Percentiles rank a stretch among this genome's conserved stretches.
Evolutionary conservation across 495 filamentous ascomycete species (phyloP).

Genomic region (Penicillium lividum): DNA sequence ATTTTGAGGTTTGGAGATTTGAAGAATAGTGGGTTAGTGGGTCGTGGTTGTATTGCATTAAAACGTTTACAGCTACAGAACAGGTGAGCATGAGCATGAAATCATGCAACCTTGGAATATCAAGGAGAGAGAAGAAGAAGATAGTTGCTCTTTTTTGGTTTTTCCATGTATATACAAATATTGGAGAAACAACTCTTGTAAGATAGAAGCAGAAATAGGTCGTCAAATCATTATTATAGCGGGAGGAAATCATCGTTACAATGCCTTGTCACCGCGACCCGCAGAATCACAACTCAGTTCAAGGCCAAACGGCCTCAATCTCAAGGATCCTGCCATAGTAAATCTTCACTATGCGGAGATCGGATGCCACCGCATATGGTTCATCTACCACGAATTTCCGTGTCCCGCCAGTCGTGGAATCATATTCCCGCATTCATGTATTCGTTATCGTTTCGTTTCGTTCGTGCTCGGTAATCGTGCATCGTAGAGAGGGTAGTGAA

Average conservation of each 20-base stretch:
- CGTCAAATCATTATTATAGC: constrained; percentile 16
- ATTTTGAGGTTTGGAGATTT: background rate
- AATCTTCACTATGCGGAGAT: background rate
- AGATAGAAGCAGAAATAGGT: background rate
- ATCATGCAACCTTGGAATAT: background rate
- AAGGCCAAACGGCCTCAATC: constrained; percentile 3
- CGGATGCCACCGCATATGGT: constrained; percentile 3
- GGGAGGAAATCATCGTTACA: constrained; percentile 2
- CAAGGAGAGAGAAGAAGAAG: background rate
- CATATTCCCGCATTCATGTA: constrained; percentile 11
- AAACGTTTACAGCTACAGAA: too few species aligned
- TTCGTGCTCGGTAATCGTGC: constrained; percentile 3
- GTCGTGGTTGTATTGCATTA: too few species aligned
- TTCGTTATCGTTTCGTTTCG: constrained; percentile 23
- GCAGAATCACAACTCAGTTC: constrained; percentile 8
- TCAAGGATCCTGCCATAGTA: background rate
- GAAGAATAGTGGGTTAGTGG: too few species aligned
- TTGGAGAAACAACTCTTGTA: background rate
- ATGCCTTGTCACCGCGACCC: constrained; percentile 15
- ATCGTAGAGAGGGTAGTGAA: constrained; percentile 2
- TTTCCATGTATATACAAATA: constrained; percentile 2
- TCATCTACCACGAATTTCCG: background rate
- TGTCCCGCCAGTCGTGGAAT: background rate
- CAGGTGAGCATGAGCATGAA: too few species aligned
- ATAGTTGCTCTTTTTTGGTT: background rate